These are phyloP conservation scores for Hypoxylon lienhwacheense DNA, from an alignment of 495 filamentous ascomycete species.

Conservation along the genomic window DNA sequence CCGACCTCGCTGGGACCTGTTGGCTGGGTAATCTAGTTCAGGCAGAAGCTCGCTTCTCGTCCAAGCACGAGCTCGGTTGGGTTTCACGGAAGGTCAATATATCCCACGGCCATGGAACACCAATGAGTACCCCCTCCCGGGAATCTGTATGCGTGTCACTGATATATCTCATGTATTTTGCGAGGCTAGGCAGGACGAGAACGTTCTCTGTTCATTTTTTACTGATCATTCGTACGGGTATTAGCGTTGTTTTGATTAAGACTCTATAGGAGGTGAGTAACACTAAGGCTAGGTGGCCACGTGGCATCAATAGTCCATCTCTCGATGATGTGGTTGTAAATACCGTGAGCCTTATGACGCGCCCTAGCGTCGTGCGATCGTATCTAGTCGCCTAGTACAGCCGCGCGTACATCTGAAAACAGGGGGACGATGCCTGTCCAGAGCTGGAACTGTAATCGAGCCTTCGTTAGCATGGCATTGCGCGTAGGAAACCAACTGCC, in stretches of 20 bases:
- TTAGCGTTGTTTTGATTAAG: neutral
- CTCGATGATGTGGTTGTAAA: neutral
- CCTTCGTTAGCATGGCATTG: conserved; percentile 13
- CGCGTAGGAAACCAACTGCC: neutral
- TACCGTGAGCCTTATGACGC: neutral
- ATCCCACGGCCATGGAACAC: too few relatives aligned
- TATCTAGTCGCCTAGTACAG: conserved; percentile 46
- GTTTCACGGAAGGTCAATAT: too few relatives aligned
- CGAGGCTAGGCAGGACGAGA: too few relatives aligned
- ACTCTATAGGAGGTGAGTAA: neutral
- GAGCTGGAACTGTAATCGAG: conserved; percentile 61
- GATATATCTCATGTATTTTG: too few relatives aligned
- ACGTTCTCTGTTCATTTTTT: too few relatives aligned
- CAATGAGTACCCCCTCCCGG: too few relatives aligned
- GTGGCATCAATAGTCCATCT: conserved; percentile 1
- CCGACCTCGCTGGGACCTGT: too few relatives aligned
- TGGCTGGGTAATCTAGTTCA: too few relatives aligned
- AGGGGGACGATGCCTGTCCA: conserved; percentile 79
- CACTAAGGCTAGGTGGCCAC: neutral
- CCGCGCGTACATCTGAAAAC: conserved; percentile 62
- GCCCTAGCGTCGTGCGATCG: neutral
- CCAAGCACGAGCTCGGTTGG: too few relatives aligned
- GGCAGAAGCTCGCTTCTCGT: too few relatives aligned
- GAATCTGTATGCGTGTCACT: too few relatives aligned
- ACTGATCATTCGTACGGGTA: too few relatives aligned